Percentiles rank a stretch among this genome's conserved stretches.
These are phyloP conservation scores for Poronia punctata DNA, from an alignment of 495 filamentous ascomycete species.

Conservation along the genomic window DNA sequence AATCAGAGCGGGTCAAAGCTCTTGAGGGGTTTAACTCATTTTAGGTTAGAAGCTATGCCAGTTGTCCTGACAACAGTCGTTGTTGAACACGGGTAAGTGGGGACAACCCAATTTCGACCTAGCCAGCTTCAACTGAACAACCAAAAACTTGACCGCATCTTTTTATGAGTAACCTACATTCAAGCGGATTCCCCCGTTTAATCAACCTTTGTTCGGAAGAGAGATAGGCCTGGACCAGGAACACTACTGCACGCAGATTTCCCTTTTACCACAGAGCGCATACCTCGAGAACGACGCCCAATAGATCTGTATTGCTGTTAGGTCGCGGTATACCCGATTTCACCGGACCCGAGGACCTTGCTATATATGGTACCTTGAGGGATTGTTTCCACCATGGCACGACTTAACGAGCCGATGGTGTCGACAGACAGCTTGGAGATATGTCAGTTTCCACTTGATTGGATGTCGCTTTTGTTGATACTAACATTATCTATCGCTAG, in stretches of 20 bases:
- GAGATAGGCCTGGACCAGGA: no score
- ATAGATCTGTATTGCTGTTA: constrained; percentile 14
- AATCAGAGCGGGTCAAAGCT: neutral
- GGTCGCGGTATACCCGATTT: constrained; percentile 1
- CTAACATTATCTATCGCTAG: constrained; percentile 35
- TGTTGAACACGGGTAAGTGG: constrained; percentile 4
- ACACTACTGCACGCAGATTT: neutral
- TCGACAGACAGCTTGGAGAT: constrained; percentile 70
- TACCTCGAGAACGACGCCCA: neutral
- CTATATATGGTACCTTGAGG: constrained; percentile 22
- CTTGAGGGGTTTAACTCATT: constrained; percentile 18
- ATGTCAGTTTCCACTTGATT: constrained; percentile 48
- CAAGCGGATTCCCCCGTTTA: no score
- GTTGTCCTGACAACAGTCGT: constrained; percentile 9
- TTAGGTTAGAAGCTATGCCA: no score
- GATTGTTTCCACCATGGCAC: constrained; percentile 59
- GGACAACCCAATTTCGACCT: constrained; percentile 5
- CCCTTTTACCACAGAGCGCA: neutral
- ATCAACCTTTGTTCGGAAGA: no score
- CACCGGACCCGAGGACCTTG: constrained; percentile 8
- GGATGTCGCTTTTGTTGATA: neutral
- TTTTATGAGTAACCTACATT: neutral
- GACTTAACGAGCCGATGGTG: constrained; percentile 76
- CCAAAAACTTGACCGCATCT: constrained; percentile 3
- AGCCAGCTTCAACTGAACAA: neutral